These are phyloP conservation scores for Coniferiporia sulphurascens DNA, from an alignment of 1,284 basidiomycete genomes.

Conservation along the genomic window DNA sequence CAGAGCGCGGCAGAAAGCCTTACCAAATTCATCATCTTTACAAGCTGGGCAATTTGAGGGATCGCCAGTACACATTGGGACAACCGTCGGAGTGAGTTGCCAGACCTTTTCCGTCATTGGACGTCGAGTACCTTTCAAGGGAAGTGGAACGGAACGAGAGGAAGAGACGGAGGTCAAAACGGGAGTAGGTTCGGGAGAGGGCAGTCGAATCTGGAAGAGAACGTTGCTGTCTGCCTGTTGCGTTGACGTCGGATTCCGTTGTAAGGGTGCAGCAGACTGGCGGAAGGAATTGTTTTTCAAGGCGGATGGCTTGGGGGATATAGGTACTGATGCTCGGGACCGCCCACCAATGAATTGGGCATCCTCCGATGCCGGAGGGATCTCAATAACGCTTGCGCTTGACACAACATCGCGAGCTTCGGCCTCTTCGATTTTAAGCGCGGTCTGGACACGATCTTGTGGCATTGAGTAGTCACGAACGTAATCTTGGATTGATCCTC, in stretches of 20 bases:
- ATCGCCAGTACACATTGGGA: constrained; percentile 50
- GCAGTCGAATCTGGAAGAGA: constrained; percentile 45
- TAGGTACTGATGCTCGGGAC: not conserved
- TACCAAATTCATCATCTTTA: constrained; percentile 76
- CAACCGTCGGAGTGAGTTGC: constrained; percentile 6
- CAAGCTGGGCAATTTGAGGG: constrained; percentile 73
- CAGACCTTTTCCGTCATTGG: constrained; percentile 6
- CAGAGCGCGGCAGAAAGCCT: constrained; percentile 81
- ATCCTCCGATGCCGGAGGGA: constrained; percentile 6
- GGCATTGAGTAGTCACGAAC: constrained; percentile 21
- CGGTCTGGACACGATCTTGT: constrained; percentile 25
- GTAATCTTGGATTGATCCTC: constrained; percentile 24
- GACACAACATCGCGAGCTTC: constrained; percentile 4
- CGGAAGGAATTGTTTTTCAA: constrained; percentile 73
- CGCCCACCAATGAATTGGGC: not conserved
- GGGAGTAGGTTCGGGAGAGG: constrained; percentile 26
- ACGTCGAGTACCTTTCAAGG: constrained; percentile 21
- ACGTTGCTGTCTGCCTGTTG: constrained; percentile 25
- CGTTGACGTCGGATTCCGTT: constrained; percentile 37
- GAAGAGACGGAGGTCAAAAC: constrained; percentile 27
- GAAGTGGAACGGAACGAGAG: constrained; percentile 26
- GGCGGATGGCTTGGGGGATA: constrained; percentile 40
- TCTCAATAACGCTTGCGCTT: constrained; percentile 9
- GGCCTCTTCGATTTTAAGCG: constrained; percentile 20
- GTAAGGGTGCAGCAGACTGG: constrained; percentile 72